phyloP scores from a whole-genome alignment of 768 basidiomycete species.

The Boletus rubropictus region DNA sequence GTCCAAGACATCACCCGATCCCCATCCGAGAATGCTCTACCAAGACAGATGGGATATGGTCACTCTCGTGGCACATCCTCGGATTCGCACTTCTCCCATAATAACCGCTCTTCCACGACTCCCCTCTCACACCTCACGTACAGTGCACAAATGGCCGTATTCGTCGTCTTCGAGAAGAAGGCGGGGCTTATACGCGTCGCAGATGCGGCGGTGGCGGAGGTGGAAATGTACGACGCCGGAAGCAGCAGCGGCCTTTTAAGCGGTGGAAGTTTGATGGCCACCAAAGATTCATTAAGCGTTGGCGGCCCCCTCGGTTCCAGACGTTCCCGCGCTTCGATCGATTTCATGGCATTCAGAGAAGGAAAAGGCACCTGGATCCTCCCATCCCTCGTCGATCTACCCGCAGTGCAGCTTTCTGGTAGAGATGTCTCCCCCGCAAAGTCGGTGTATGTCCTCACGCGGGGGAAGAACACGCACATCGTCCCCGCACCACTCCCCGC shows the following conservation, averaged over 20 bases:
- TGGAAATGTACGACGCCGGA: conserved; percentile 49
- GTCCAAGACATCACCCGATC: conserved; percentile 48
- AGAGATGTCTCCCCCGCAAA: conserved; percentile 25
- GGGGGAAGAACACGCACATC: conserved; percentile 64
- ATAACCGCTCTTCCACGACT: conserved; percentile 21
- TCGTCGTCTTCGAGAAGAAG: conserved; percentile 83
- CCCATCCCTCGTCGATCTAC: conserved; percentile 23
- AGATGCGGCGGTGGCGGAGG: conserved; percentile 76
- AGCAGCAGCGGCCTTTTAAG: conserved; percentile 5
- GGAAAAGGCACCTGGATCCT: conserved; percentile 24
- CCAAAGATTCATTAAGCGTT: conserved; percentile 24
- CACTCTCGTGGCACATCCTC: conserved; percentile 43
- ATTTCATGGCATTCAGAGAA: conserved; percentile 38
- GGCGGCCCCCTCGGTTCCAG: conserved; percentile 23
- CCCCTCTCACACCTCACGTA: conserved; percentile 42
- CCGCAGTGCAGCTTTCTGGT: conserved; percentile 15
- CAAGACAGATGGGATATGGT: conserved; percentile 20
- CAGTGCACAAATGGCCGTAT: conserved; percentile 71
- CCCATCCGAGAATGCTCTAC: conserved; percentile 35
- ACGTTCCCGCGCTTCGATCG: conserved; percentile 41
- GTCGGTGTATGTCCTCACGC: conserved; percentile 59
- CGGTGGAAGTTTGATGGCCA: conserved; percentile 19
- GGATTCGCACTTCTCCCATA: conserved; percentile 33
- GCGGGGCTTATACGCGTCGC: conserved; percentile 76
- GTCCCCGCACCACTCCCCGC: conserved; percentile 63